These are phyloP conservation scores for Leishmania amazonensis DNA, from an alignment of 208 protist species.

Conservation along the genomic window DNA sequence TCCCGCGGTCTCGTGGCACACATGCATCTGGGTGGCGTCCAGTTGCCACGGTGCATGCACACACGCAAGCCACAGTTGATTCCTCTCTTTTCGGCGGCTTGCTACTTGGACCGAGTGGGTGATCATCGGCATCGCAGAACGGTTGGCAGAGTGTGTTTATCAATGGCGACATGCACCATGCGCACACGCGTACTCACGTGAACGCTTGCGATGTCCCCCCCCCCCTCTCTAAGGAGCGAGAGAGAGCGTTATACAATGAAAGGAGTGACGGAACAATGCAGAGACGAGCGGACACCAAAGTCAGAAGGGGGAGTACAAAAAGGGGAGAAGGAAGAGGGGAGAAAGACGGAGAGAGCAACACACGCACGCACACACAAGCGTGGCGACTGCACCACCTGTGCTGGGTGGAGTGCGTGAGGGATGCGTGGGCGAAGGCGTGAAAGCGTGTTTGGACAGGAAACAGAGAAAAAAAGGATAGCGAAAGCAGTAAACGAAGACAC, in stretches of 20 bases:
- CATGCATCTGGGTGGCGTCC: background rate
- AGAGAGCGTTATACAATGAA: background rate
- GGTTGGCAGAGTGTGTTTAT: background rate
- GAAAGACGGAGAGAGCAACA: background rate
- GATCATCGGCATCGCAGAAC: background rate
- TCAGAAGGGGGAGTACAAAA: background rate
- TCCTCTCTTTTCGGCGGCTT: background rate
- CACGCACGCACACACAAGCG: background rate
- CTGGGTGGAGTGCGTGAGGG: background rate
- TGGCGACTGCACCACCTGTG: background rate
- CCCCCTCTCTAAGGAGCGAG: background rate
- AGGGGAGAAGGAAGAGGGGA: background rate
- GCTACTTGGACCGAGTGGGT: background rate
- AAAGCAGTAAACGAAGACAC: background rate
- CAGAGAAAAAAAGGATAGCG: background rate
- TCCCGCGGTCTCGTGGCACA: background rate
- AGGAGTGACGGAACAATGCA: background rate
- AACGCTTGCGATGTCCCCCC: background rate
- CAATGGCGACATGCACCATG: background rate
- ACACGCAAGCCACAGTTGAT: background rate
- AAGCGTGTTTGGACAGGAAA: background rate
- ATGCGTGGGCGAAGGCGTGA: background rate
- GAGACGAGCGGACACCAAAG: slow-evolving; percentile 5
- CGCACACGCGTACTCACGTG: background rate
- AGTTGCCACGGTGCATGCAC: background rate